Conservation (phyloP, 805 yeast genomes). For the Yamadazyma ubonensis region DNA sequence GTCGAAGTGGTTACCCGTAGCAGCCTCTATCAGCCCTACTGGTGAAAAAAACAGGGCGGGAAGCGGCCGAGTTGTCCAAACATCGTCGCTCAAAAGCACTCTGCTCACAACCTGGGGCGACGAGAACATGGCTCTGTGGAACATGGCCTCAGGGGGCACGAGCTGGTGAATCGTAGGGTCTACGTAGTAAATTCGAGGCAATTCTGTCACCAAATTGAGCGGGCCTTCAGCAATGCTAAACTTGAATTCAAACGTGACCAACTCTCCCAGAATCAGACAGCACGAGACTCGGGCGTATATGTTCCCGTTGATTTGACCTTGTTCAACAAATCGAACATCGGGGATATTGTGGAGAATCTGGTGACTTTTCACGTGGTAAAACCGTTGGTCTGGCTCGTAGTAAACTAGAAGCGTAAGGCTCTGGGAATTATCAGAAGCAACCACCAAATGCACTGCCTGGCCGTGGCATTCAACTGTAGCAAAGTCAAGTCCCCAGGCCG, state of each 20-base stretch:
- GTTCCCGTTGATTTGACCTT: conserved; percentile 14
- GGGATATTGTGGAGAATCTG: conserved; percentile 56
- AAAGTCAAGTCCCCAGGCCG: conserved; percentile 66
- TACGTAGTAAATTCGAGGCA: conserved; percentile 22
- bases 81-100: conserved; percentile 43
- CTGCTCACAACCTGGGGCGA: conserved; percentile 31
- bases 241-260: conserved; percentile 37
- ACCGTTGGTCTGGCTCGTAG: conserved; percentile 22
- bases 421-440: conserved; percentile 55
- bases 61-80: conserved; percentile 53
- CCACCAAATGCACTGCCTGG: conserved; percentile 31
- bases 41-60: conserved; percentile 41
- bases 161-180: conserved; percentile 28
- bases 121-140: conserved; percentile 23
- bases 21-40: conserved; percentile 48
- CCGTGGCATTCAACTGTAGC: conserved; percentile 19
- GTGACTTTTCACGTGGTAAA: conserved; percentile 37
- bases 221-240: conserved; percentile 30
- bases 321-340: conserved; percentile 40
- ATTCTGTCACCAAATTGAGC: conserved; percentile 3
- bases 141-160: conserved; percentile 16
- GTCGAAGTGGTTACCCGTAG: conserved; percentile 49
- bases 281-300: conserved; percentile 34
- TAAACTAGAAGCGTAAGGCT: conserved; percentile 42
- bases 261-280: conserved; percentile 49